Base-by-base conservation (phyloP, 2,329 filamentous ascomycete genomes). In the Coniella vitis region DNA sequence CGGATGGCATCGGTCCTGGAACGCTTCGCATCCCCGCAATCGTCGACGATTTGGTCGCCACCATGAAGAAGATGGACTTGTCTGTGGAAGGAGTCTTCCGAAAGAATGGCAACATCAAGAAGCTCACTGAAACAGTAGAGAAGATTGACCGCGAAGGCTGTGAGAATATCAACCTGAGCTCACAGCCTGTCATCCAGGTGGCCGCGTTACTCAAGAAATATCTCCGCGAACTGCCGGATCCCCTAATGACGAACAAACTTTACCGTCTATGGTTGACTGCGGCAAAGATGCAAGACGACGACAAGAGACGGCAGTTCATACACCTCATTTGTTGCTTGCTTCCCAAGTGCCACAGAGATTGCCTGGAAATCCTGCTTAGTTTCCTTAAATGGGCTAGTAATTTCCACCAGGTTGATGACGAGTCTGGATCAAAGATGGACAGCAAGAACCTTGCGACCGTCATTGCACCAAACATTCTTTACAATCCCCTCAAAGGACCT, bases 41-140 rank as follows among this genome's bases (percentile, higher is more conserved):
- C 45, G 79, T 98, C n/a, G 91, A 97, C 61, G 91, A 96, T 63
- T 84, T 91, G 42, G 85, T 98, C 34, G 86, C 87, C 4, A 90
- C 90, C 12, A 95, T 98, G 88, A 84, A 90, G 59, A 93, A 91
- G 67, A 97, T 98, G 89, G 93, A 98, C 65, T 90, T 98, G 72
- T 97, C 91, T 2, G 89, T 98, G 1, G 93, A 98, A 67, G 93
- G 93, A 60, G 90, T 98, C 19, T 98, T 98, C 79, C 84, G 93
- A 58, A 98, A 98, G 76, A 98, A 97, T 61, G 93, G 93, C 59
- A 98, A 97, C 66, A 96, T 98, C 70, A 91, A 93, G 66, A 87
- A 90, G 57, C 75, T 96, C 38, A 88, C 87, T 58, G 90, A 95
- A 54, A 74, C 94, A 7, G 84, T 89, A 35, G 88, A 94, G 48